Conservation (phyloP, 441 rosid genomes). For the Manihot esculenta region DNA sequence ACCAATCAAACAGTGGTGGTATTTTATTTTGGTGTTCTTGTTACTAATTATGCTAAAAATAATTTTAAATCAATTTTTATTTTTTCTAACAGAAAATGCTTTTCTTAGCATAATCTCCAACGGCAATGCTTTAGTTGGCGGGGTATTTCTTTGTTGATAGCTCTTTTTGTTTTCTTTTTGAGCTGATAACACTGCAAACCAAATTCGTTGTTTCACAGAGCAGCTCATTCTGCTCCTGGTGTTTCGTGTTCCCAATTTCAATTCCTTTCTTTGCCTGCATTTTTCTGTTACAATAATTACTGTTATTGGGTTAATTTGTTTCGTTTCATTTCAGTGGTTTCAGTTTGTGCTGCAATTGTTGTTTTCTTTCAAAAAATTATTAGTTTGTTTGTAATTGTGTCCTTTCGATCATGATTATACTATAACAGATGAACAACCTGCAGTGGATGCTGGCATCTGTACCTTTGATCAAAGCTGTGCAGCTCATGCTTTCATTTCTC, state of each 20-base stretch:
- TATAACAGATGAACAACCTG: slow-evolving; percentile 63
- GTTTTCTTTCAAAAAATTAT: slow-evolving; percentile 4
- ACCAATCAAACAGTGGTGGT: background rate
- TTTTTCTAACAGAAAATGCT: too few species aligned
- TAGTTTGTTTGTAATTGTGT: slow-evolving; percentile 23
- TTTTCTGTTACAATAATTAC: background rate
- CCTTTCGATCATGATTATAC: slow-evolving; percentile 22
- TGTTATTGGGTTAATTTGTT: background rate
- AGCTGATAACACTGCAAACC: background rate
- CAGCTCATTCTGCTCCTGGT: too few species aligned
- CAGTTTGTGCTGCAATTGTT: background rate
- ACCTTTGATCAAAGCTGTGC: slow-evolving; percentile 85
- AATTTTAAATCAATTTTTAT: too few species aligned
- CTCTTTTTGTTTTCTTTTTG: too few species aligned
- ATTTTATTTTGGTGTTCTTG: background rate
- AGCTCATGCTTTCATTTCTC: slow-evolving; percentile 73
- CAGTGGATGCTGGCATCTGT: slow-evolving; percentile 85
- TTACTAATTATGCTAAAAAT: too few species aligned
- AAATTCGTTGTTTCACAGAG: background rate
- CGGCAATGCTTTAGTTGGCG: too few species aligned
- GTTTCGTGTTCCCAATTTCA: too few species aligned
- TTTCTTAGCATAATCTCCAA: too few species aligned
- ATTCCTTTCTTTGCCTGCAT: background rate
- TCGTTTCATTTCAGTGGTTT: background rate
- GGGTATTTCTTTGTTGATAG: too few species aligned